phyloP scores from a whole-genome alignment of 108 stramenopile genomes.

The Cyclotella kingstonii region DNA sequence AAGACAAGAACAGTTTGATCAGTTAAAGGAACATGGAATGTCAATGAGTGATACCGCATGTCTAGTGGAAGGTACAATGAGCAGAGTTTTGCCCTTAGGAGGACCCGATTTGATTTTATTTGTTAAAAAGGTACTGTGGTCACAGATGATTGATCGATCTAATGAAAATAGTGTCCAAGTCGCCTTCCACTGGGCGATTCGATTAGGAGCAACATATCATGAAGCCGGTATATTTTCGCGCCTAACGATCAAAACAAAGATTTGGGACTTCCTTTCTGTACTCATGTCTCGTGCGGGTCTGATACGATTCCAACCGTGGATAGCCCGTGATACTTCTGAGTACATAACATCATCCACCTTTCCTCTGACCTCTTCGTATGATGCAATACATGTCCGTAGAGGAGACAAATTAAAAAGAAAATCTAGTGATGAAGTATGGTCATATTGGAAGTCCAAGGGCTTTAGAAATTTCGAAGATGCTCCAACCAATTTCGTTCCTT shows the following conservation, averaged over 20 bases:
- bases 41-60: too few relatives aligned
- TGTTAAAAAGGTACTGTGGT: too few relatives aligned
- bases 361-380: slow-evolving; percentile 9
- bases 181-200: slow-evolving; percentile 17
- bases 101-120: too few relatives aligned
- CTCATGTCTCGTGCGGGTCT: slow-evolving; percentile 15
- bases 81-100: too few relatives aligned
- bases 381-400: slow-evolving; percentile 34
- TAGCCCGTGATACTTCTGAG: slow-evolving; percentile 19
- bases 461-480: neutral
- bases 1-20: neutral
- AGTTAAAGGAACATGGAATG: too few relatives aligned
- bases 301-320: slow-evolving; percentile 24
- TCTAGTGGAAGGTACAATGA: too few relatives aligned
- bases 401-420: slow-evolving; percentile 32
- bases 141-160: too few relatives aligned
- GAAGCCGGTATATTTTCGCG: slow-evolving; percentile 17
- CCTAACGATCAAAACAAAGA: slow-evolving; percentile 1
- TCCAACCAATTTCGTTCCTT: slow-evolving; percentile 20
- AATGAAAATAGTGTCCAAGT: too few relatives aligned
- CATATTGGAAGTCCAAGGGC: slow-evolving; percentile 28
- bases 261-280: slow-evolving; percentile 17
- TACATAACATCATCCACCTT: slow-evolving; percentile 8
- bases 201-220: slow-evolving; percentile 6
- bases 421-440: slow-evolving; percentile 8